Conservation (phyloP, 208 protist species). For the Leishmania mexicana region DNA sequence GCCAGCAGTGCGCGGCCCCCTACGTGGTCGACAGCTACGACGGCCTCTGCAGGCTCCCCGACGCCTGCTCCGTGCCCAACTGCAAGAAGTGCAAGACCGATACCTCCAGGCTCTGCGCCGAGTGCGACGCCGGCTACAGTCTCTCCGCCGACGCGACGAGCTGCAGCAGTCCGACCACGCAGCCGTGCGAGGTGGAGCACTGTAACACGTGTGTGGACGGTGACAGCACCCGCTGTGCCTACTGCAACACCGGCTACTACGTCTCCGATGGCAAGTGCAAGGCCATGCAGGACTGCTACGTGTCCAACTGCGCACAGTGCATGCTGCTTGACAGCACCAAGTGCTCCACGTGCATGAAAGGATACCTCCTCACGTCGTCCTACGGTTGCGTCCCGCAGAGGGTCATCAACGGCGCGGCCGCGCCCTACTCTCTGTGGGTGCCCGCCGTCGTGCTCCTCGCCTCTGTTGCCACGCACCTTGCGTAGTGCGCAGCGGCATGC, state of each 20-base stretch:
- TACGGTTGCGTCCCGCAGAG: conserved; percentile 5
- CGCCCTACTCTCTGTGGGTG: background rate
- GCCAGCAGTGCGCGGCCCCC: background rate
- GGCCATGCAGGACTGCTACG: background rate
- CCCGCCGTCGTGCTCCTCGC: conserved; percentile 3
- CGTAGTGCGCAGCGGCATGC: conserved; percentile 2
- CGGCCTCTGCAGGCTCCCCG: conserved; percentile 8
- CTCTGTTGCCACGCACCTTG: background rate
- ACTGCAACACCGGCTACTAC: conserved; percentile 14
- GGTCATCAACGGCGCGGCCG: conserved; percentile 1
- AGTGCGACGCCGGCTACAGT: conserved; percentile 14
- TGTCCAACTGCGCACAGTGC: conserved; percentile 19
- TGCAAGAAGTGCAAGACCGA: conserved; percentile 6
- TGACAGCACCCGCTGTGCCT: background rate
- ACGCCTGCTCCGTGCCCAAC: conserved; percentile 7
- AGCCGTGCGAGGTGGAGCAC: conserved; percentile 16
- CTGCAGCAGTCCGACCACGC: background rate
- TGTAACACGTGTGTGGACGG: conserved; percentile 9
- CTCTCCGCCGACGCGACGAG: conserved; percentile 3
- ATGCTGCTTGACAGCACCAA: conserved; percentile 9
- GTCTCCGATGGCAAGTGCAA: conserved; percentile 1
- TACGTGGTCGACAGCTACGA: background rate
- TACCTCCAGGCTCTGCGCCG: background rate
- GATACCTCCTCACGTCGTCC: background rate
- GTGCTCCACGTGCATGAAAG: conserved; percentile 14